phyloP scores from a whole-genome alignment of 2,329 filamentous ascomycete species.

The Pyrenophora graminea region DNA sequence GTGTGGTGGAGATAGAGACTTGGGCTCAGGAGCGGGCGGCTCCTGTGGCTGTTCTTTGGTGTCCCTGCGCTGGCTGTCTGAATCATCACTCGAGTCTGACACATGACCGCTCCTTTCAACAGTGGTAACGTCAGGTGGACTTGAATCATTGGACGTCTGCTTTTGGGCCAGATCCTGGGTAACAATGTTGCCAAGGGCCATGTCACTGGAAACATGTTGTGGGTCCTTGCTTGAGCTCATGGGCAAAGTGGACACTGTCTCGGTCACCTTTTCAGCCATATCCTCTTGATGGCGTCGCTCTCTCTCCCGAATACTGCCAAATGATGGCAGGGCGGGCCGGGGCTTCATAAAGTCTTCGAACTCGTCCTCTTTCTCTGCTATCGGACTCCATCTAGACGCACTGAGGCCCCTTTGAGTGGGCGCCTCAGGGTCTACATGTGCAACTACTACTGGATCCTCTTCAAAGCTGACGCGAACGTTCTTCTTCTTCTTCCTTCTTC shows the following conservation, averaged over 20 bases:
- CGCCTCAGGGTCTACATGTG: conserved; percentile 27
- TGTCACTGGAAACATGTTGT: conserved; percentile 63
- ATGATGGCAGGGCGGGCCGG: conserved; percentile 72
- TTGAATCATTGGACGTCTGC: conserved; percentile 57
- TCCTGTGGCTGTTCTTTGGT: conserved; percentile 13
- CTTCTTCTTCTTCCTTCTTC: conserved; percentile 58
- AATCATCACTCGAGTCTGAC: conserved; percentile 58
- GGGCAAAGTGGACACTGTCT: conserved; percentile 45
- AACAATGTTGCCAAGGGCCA: conserved; percentile 61
- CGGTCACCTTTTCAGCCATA: conserved; percentile 58
- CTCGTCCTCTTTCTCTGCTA: conserved; percentile 60
- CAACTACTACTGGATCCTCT: conserved; percentile 63
- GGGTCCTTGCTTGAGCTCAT: conserved; percentile 41
- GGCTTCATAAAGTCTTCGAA: conserved; percentile 71
- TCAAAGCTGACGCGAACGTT: conserved; percentile 78
- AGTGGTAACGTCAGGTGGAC: conserved; percentile 72
- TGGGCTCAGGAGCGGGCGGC: conserved; percentile 29
- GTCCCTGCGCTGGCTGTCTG: conserved; percentile 15
- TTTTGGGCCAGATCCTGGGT: conserved; percentile 59
- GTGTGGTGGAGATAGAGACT: conserved; percentile 29
- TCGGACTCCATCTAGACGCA: conserved; percentile 52
- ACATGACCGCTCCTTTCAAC: conserved; percentile 68
- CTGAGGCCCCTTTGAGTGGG: conserved; percentile 28
- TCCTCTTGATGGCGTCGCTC: conserved; percentile 56
- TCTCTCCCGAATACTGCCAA: conserved; percentile 73